Evolutionary conservation across 2,329 filamentous ascomycete species (phyloP).

Genomic region (Tolypocladium cylindrosporum): DNA sequence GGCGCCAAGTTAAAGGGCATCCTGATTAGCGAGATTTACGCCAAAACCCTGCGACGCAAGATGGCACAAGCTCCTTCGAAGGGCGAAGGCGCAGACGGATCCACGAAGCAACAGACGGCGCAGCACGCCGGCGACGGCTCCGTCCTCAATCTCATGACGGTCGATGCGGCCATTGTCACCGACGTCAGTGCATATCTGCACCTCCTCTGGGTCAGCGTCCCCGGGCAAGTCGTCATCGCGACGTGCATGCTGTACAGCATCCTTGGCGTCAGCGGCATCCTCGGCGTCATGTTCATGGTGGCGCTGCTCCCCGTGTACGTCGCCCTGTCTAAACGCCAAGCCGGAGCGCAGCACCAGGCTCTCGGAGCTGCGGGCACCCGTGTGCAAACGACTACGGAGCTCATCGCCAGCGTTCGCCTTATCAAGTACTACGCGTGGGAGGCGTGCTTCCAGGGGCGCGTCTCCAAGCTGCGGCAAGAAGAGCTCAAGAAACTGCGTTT

Average conservation of each 20-base stretch:
- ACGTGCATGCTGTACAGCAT: not conserved
- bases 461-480: constrained; percentile 42
- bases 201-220: not conserved
- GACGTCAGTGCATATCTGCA: not conserved
- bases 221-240: not conserved
- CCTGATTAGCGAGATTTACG: not conserved
- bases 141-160: not conserved
- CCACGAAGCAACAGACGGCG: not conserved
- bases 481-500: constrained; percentile 54
- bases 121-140: not conserved
- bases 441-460: constrained; percentile 55
- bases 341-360: not conserved
- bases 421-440: constrained; percentile 68
- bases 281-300: not conserved
- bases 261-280: not conserved
- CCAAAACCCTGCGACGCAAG: not conserved
- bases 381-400: constrained; percentile 32
- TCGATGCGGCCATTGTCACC: not conserved
- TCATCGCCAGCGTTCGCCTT: constrained; percentile 60
- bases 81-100: too few relatives aligned
- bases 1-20: not conserved
- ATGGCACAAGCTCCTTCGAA: not conserved
- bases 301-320: not conserved
- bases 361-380: not conserved
- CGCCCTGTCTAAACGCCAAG: not conserved